phyloP scores from a whole-genome alignment of 169 alveolate species.

The Plasmodium reichenowi region DNA sequence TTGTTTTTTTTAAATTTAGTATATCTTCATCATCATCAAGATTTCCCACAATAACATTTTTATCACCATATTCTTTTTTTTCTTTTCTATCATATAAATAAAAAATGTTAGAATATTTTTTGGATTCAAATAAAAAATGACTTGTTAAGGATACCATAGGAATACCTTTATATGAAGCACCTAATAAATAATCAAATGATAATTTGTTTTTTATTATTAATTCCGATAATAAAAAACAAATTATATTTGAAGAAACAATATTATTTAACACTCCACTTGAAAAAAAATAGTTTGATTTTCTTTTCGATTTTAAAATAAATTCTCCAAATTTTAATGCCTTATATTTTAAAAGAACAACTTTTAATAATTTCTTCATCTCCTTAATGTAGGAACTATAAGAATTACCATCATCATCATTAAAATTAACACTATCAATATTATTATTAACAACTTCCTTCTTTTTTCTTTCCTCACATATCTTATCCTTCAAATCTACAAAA shows the following conservation, averaged over 20 bases:
- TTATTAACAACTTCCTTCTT: no score
- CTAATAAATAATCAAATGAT: conserved; percentile 33
- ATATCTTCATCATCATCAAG: neutral
- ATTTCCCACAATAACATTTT: conserved; percentile 20
- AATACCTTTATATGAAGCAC: conserved; percentile 59
- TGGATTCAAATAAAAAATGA: conserved; percentile 36
- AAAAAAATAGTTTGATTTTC: conserved; percentile 50
- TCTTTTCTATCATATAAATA: conserved; percentile 67
- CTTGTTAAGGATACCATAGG: conserved; percentile 60
- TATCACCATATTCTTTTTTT: conserved; percentile 68
- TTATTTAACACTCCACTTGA: conserved; percentile 59
- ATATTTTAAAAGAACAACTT: conserved; percentile 31
- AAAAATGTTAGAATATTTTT: conserved; percentile 50
- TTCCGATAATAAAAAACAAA: conserved; percentile 49
- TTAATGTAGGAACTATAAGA: neutral
- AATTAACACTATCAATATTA: neutral
- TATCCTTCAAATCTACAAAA: conserved; percentile 13
- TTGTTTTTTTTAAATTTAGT: neutral
- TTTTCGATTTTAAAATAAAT: conserved; percentile 54
- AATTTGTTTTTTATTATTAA: conserved; percentile 35
- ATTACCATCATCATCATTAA: neutral
- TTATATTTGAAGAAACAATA: conserved; percentile 37
- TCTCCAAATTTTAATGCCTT: conserved; percentile 56
- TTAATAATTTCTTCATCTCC: conserved; percentile 39
- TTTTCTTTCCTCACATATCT: conserved; percentile 17